Evolutionary conservation across 805 yeast species (phyloP), one percentile per base, ranked within the genome.

Genomic region (Starmerella stellata): DNA sequence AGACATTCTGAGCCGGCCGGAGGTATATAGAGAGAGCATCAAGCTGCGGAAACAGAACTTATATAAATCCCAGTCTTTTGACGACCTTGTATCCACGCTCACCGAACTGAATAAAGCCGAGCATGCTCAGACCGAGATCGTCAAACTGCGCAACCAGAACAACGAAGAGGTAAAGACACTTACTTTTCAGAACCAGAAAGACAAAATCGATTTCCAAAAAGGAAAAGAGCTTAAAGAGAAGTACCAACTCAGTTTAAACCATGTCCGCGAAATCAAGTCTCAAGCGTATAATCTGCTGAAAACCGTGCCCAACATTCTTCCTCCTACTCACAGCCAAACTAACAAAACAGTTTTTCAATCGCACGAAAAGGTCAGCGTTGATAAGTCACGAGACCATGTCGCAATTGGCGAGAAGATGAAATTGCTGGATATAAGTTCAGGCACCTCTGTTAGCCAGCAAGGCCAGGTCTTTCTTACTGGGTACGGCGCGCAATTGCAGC

Each of bases 401-500:
- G 58, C 53, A 4, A 77, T 90, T n/a, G 83, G 80, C 45, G 71
- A 66, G 18, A 56, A 60, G n/a, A 65, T 81, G 27, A 70, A 73
- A 0, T 57, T 87, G 20, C 58, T 82, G 20, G 90, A 90, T 42
- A 68, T 90, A 38, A 60, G 63, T 15, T 62, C 70, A 1, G 95
- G 93, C 0, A 63, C 95, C 0, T 63, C 68, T 24, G 70, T 81
- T 1, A 69, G 90, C 5, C 95, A 95, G 0, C 57, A 70, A n/a
- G 63, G 63, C 2, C 58, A 64, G 1, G 85, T 83, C 54, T 90
- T 80, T 51, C 59, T 90, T 4, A 43, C 76, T 1, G 80, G 81
- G 16, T 92, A 78, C 45, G 95, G 90, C 16, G 95, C 95, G 0
- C 60, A 75, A 27, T 58, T 90, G 36, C 98, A 90, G 52, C 92